These are phyloP conservation scores for Hypoxylon lienhwacheense DNA, from an alignment of 495 filamentous ascomycete genomes.

Conservation along the genomic window DNA sequence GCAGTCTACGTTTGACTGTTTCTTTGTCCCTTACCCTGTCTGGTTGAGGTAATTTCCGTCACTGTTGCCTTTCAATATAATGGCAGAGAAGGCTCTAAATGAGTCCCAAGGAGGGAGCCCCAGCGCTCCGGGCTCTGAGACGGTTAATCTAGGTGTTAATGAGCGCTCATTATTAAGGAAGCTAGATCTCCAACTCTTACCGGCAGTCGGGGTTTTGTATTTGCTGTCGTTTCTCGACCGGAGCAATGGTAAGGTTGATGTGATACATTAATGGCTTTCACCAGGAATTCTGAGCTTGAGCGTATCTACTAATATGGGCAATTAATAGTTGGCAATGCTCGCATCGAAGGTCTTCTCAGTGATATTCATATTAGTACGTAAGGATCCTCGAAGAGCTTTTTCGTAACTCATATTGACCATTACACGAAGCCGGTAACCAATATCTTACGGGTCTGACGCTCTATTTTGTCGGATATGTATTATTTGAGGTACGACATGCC, in stretches of 20 bases:
- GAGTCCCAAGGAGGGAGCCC: slow-evolving; percentile 10
- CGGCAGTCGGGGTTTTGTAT: slow-evolving; percentile 69
- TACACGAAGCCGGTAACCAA: slow-evolving; percentile 59
- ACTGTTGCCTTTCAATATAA: background rate
- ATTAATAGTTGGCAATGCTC: slow-evolving; percentile 48
- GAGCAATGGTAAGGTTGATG: slow-evolving; percentile 64
- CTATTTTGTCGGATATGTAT: slow-evolving; percentile 76
- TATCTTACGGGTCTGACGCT: slow-evolving; percentile 72
- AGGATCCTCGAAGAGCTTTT: background rate
- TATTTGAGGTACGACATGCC: slow-evolving; percentile 54
- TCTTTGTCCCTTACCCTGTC: no score
- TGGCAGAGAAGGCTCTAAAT: slow-evolving; percentile 21
- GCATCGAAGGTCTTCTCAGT: slow-evolving; percentile 62
- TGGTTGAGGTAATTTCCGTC: background rate
- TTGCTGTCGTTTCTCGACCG: slow-evolving; percentile 74
- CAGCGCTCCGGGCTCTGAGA: slow-evolving; percentile 34
- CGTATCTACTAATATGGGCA: slow-evolving; percentile 7
- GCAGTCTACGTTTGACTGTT: background rate
- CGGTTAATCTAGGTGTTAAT: slow-evolving; percentile 46
- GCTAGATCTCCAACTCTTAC: slow-evolving; percentile 65
- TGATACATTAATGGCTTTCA: background rate
- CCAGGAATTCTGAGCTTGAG: background rate
- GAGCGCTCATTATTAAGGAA: slow-evolving; percentile 67
- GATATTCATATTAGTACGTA: slow-evolving; percentile 62
- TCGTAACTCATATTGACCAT: background rate